These are phyloP conservation scores for Plasmodium chabaudi DNA, from an alignment of 169 alveolate genomes.

Conservation along the genomic window DNA sequence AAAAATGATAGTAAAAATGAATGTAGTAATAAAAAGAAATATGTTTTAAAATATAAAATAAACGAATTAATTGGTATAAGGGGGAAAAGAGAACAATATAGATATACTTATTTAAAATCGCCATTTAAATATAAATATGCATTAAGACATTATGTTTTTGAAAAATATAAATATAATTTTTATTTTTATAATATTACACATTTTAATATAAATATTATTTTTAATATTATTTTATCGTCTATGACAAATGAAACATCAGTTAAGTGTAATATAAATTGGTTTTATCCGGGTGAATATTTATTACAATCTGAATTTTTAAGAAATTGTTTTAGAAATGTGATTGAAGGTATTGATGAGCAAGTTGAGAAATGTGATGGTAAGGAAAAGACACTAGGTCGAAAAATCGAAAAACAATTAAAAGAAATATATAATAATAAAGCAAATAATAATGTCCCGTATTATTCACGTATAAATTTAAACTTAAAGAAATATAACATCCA, in stretches of 20 bases:
- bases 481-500: slow-evolving; percentile 53
- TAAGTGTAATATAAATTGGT: slow-evolving; percentile 61
- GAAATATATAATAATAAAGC: neutral
- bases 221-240: slow-evolving; percentile 67
- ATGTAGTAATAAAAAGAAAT: neutral
- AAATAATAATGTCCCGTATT: neutral
- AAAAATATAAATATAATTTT: slow-evolving; percentile 81
- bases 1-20: neutral
- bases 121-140: slow-evolving; percentile 85
- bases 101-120: slow-evolving; percentile 84
- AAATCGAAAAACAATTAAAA: neutral
- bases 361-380: neutral
- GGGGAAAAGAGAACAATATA: slow-evolving; percentile 81
- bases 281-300: slow-evolving; percentile 45
- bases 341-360: neutral
- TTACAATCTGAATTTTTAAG: slow-evolving; percentile 38
- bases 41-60: slow-evolving; percentile 33
- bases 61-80: slow-evolving; percentile 39
- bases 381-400: neutral
- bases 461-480: slow-evolving; percentile 25
- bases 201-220: slow-evolving; percentile 69
- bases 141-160: slow-evolving; percentile 85
- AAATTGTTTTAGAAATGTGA: slow-evolving; percentile 12
- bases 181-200: slow-evolving; percentile 75
- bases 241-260: slow-evolving; percentile 69